A percentile compares a stretch with the other conserved stretches of the same genome.
phyloP scores from a whole-genome alignment of 768 basidiomycete genomes.

The Rhizopogon rudus region DNA sequence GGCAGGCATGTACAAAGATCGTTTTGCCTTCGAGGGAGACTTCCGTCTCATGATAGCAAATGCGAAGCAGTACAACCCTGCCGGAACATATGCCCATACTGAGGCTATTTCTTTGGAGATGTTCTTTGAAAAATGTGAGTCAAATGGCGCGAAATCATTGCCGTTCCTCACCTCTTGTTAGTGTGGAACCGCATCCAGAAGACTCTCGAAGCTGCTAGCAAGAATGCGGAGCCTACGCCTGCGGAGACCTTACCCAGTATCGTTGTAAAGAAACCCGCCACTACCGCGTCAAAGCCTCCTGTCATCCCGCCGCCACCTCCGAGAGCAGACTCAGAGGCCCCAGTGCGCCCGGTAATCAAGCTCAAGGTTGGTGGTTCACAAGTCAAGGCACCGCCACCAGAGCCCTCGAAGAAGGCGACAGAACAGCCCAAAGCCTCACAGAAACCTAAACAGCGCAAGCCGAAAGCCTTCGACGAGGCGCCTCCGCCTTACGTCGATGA shows the following conservation, averaged over 20 bases:
- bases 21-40: conserved; percentile 80
- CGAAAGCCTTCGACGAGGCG: conserved; percentile 41
- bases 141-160: not conserved
- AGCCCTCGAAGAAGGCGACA: conserved; percentile 22
- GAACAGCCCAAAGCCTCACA: conserved; percentile 29
- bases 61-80: conserved; percentile 78
- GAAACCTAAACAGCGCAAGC: conserved; percentile 38
- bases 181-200: conserved; percentile 88
- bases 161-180: conserved; percentile 23
- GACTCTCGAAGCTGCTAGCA: conserved; percentile 66
- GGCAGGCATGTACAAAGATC: conserved; percentile 79
- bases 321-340: conserved; percentile 32
- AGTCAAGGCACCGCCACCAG: conserved; percentile 29
- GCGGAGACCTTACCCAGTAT: conserved; percentile 18
- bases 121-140: conserved; percentile 84
- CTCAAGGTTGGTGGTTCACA: conserved; percentile 52
- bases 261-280: conserved; percentile 15
- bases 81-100: conserved; percentile 66
- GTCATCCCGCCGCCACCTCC: conserved; percentile 20
- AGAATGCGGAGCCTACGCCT: conserved; percentile 28
- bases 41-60: conserved; percentile 86
- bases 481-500: conserved; percentile 72
- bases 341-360: conserved; percentile 58
- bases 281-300: conserved; percentile 2
- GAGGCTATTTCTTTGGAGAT: conserved; percentile 72